Evolutionary conservation across 768 basidiomycete genomes (phyloP).

Genomic region (Pisolithus albus): DNA sequence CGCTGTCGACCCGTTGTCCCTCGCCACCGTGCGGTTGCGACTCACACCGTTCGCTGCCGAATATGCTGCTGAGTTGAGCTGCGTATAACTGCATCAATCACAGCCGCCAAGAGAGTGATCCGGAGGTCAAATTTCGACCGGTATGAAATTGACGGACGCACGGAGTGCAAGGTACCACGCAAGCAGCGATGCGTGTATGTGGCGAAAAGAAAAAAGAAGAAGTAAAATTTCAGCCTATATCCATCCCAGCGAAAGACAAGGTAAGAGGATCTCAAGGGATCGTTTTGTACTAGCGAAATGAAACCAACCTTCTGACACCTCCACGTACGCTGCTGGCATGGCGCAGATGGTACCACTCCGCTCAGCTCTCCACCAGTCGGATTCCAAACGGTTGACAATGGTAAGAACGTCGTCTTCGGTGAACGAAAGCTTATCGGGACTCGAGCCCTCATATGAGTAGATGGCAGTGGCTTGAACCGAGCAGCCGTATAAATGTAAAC

Average conservation of each 20-base stretch:
- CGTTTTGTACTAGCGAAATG: conserved; percentile 21
- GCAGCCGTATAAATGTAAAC: conserved; percentile 1
- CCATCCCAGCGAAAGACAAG: conserved; percentile 32
- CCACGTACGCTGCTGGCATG: conserved; percentile 88
- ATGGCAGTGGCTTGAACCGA: conserved; percentile 69
- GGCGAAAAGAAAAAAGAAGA: conserved; percentile 39
- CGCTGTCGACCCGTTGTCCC: not conserved
- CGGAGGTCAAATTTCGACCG: conserved; percentile 7
- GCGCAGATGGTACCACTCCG: conserved; percentile 78
- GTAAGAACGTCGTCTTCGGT: conserved; percentile 69
- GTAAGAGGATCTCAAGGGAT: conserved; percentile 52
- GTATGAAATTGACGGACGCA: conserved; percentile 4
- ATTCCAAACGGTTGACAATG: conserved; percentile 78
- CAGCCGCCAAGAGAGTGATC: not conserved
- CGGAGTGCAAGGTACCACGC: not conserved
- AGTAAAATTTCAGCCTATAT: conserved; percentile 78
- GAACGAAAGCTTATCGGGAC: conserved; percentile 81
- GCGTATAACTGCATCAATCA: conserved; percentile 3
- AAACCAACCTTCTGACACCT: conserved; percentile 86
- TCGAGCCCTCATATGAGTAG: conserved; percentile 66
- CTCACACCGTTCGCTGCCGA: not conserved
- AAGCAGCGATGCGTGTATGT: conserved; percentile 2
- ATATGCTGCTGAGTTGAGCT: conserved; percentile 2
- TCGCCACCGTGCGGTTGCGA: not conserved
- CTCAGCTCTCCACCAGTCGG: conserved; percentile 97